phyloP scores from a whole-genome alignment of 1,284 basidiomycete genomes.

The Irpex rosettiformis region DNA sequence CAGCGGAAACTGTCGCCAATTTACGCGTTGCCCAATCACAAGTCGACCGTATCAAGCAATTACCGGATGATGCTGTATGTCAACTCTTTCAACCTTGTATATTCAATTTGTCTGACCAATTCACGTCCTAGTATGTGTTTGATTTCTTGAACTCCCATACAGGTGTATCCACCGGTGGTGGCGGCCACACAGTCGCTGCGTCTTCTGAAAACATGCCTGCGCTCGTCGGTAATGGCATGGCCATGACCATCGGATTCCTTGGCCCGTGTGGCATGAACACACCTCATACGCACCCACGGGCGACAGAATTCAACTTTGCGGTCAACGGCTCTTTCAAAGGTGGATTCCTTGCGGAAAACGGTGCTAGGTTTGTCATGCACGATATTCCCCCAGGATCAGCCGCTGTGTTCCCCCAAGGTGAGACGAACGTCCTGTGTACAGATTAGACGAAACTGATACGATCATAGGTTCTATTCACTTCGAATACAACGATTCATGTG shows the following conservation, averaged over 20 bases:
- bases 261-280: conserved; percentile 29
- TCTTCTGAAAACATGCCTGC: conserved; percentile 18
- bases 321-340: conserved; percentile 25
- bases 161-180: conserved; percentile 15
- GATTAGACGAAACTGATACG: not conserved
- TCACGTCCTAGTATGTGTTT: conserved; percentile 17
- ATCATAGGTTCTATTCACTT: conserved; percentile 24
- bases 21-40: conserved; percentile 11
- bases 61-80: conserved; percentile 16
- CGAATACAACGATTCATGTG: conserved; percentile 26
- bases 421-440: not conserved
- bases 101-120: not conserved
- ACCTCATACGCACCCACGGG: conserved; percentile 31
- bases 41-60: conserved; percentile 15
- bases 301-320: conserved; percentile 29
- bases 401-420: conserved; percentile 24
- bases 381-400: conserved; percentile 22
- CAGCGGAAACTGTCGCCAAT: conserved; percentile 13
- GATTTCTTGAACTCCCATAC: conserved; percentile 16
- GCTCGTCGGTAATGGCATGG: conserved; percentile 18
- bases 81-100: not conserved
- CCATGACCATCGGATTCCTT: conserved; percentile 21
- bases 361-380: conserved; percentile 27
- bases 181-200: conserved; percentile 17
- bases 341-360: conserved; percentile 28